Evolutionary conservation across 2,329 filamentous ascomycete genomes (phyloP), one percentile per base, ranked within the genome.

Genomic region (Rutstroemia sp.): DNA sequence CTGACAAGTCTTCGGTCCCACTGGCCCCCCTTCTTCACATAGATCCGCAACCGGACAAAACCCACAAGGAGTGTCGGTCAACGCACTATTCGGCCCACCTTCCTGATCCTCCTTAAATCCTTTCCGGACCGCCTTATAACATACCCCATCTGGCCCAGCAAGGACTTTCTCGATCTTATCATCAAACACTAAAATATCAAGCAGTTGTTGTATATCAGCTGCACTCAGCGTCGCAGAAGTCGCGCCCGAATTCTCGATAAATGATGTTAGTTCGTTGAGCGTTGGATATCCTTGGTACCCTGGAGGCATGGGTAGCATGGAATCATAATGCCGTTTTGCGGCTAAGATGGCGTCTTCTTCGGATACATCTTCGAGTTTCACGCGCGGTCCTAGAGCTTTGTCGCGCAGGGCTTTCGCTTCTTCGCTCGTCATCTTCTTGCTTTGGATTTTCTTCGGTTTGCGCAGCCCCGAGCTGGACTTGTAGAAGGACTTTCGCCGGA

Each of bases 41-140:
- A 97, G 78, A 57, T 94, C 87, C 69, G 96, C 96, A 2, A 96
- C 92, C 0, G 94, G 94, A 71, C 94, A 99, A 55, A 84, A 80
- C 2, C 92, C 92, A 71, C 94, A 99, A 1, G 94, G 94, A 2
- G 87, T 86, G 70, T 96, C 91, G 1, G 89, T 95, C 63, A 86
- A 50, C 76, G 80, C 50, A 76, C 68, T 60, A 72, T 73, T 73
- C 48, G 49, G 45, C 12, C 56, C 44, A 73, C 77, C 56, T 78
- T 74, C 58, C 72, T 44, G 40, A 27, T 75, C 61, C 19, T 64
- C 60, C 47, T 59, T 56, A 42, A 67, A 57, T 17, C 57, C 61
- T 48, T 61, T 62, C 21, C 68, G 58, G 12, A 72, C 49, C 4
- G 71, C 69, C 55, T 66, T 69, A 51, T 72, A 73, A 4, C 67